Evolutionary conservation across 371 early-diverging fungal species (phyloP).

Genomic region (Mortierella sp.): DNA sequence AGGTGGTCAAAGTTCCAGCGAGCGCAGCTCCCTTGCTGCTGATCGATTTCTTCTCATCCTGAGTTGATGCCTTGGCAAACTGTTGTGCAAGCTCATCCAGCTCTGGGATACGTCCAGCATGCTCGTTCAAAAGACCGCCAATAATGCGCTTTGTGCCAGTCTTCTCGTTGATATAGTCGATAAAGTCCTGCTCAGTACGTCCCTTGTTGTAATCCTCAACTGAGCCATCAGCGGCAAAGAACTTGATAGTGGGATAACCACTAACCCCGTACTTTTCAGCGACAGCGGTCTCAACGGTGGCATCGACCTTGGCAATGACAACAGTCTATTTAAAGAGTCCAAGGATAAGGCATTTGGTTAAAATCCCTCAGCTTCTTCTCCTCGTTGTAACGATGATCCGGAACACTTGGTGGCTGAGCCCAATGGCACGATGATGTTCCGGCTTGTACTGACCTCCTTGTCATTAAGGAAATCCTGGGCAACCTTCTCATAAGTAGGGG

Average conservation of each 20-base stretch:
- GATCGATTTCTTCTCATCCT: conserved; percentile 51
- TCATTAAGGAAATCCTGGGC: conserved; percentile 63
- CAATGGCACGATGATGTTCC: not conserved
- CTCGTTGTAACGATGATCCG: not conserved
- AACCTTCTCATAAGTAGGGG: conserved; percentile 74
- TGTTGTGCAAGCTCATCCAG: conserved; percentile 75
- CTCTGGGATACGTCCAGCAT: conserved; percentile 78
- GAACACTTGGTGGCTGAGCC: not conserved
- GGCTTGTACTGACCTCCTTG: conserved; percentile 32
- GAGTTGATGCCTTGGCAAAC: conserved; percentile 65
- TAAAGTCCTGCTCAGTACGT: conserved; percentile 84
- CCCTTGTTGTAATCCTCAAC: conserved; percentile 82
- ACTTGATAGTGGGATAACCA: conserved; percentile 90
- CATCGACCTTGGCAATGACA: conserved; percentile 94
- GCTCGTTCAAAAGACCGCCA: conserved; percentile 66
- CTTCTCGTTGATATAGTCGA: conserved; percentile 90
- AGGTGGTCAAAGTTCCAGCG: conserved; percentile 11
- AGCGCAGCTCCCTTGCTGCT: conserved; percentile 23
- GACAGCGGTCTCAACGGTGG: conserved; percentile 66
- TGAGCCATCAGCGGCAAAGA: conserved; percentile 79
- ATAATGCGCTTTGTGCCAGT: conserved; percentile 83
- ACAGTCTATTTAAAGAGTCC: conserved; percentile 39
- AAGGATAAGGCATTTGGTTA: not conserved
- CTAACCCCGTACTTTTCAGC: conserved; percentile 73
- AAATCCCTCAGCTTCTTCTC: not conserved